phyloP scores from a whole-genome alignment of 202 grass and related monocot genomes.

The Brachypodium distachyon region DNA sequence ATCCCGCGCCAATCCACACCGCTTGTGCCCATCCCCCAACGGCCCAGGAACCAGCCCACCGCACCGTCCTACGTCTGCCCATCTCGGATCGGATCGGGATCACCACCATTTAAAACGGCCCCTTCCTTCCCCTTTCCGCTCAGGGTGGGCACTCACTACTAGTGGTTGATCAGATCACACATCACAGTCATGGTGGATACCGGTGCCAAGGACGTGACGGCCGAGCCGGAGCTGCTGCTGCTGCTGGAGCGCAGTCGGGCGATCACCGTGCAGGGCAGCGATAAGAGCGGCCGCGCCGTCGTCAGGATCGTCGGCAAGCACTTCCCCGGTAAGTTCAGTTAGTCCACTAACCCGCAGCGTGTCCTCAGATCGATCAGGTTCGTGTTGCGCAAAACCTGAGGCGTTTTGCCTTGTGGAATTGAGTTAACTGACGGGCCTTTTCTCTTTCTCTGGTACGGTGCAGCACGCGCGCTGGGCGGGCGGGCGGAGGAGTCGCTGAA shows the following conservation, averaged over 20 bases:
- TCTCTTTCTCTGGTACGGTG: not conserved
- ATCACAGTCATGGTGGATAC: not conserved
- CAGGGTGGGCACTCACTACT: not conserved
- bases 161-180: not conserved
- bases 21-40: conserved; percentile 11
- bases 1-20: conserved; percentile 12
- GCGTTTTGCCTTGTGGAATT: not conserved
- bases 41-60: not conserved
- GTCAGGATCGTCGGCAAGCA: conserved; percentile 75
- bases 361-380: not conserved
- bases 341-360: not conserved
- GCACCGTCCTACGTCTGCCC: not conserved
- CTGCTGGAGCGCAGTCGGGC: conserved; percentile 48
- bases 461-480: conserved; percentile 55
- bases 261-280: conserved; percentile 51
- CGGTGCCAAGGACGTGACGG: not conserved
- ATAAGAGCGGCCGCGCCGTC: conserved; percentile 48
- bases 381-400: not conserved
- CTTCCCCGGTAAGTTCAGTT: conserved; percentile 40
- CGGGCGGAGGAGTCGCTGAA: conserved; percentile 44
- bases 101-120: conserved; percentile 29
- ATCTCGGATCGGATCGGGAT: not conserved
- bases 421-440: not conserved
- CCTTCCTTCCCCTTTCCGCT: not conserved
- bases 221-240: conserved; percentile 31